phyloP scores from a whole-genome alignment of 352 stramenopile genomes.

The Phytophthora pisi region DNA sequence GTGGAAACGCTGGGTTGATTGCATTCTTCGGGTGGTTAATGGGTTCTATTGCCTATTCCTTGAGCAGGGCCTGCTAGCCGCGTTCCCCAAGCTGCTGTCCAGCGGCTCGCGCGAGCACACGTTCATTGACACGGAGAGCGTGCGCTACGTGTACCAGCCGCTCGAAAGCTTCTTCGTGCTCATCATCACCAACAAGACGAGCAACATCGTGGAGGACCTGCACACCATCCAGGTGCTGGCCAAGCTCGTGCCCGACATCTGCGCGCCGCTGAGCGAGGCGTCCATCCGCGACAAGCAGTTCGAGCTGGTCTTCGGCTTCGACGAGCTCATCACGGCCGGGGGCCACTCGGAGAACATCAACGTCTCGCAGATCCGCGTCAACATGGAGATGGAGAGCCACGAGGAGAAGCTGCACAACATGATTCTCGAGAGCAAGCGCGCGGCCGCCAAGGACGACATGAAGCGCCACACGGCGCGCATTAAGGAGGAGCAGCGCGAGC shows the following conservation, averaged over 20 bases:
- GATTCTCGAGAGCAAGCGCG: constrained; percentile 96
- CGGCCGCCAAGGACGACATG: constrained; percentile 89
- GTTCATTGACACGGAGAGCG: constrained; percentile 99
- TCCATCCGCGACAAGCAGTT: constrained; percentile 97
- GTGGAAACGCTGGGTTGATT: constrained; percentile 1
- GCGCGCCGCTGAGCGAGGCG: constrained; percentile 92
- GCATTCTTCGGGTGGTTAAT: constrained; percentile 3
- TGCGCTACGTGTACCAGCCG: constrained; percentile 99
- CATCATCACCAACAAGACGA: constrained; percentile 99
- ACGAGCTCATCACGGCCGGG: constrained; percentile 98
- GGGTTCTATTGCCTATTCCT: background rate
- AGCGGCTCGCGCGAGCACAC: constrained; percentile 96
- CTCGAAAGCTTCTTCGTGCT: constrained; percentile 98
- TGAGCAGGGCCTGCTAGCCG: constrained; percentile 93
- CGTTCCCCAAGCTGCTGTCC: constrained; percentile 98
- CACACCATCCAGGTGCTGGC: constrained; percentile 97
- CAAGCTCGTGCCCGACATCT: constrained; percentile 98
- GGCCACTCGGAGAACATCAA: constrained; percentile 97
- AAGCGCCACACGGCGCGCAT: constrained; percentile 89
- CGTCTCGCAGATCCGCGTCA: constrained; percentile 94
- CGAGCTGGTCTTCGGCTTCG: constrained; percentile 99
- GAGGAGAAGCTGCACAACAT: constrained; percentile 99
- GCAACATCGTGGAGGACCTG: constrained; percentile 99
- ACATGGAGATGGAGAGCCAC: constrained; percentile 99
- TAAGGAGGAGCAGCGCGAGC: constrained; percentile 88